phyloP scores from a whole-genome alignment of 768 basidiomycete species.

The Lentinula sp. region DNA sequence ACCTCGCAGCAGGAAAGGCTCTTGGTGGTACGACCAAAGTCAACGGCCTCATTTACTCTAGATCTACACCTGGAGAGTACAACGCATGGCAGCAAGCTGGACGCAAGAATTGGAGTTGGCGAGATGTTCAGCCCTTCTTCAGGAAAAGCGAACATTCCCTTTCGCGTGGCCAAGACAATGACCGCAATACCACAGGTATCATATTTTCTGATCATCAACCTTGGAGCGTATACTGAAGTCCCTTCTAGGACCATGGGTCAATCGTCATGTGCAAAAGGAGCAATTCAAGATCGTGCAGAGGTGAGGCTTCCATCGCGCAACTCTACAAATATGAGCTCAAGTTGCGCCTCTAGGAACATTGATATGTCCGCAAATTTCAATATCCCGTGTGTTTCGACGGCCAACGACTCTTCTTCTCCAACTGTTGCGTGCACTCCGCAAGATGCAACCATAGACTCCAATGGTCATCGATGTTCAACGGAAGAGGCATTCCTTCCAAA shows the following conservation, averaged over 20 bases:
- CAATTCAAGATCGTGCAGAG: slow-evolving; percentile 6
- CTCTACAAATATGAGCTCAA: too few species aligned
- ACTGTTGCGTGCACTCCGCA: slow-evolving; percentile 12
- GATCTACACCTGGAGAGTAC: slow-evolving; percentile 21
- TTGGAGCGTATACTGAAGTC: too few species aligned
- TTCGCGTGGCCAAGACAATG: not conserved
- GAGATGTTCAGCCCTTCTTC: slow-evolving; percentile 20
- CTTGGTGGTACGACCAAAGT: slow-evolving; percentile 23
- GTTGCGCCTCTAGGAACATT: slow-evolving; percentile 4
- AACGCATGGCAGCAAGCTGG: slow-evolving; percentile 20
- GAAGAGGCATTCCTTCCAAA: slow-evolving; percentile 17
- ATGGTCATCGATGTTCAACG: slow-evolving; percentile 15
- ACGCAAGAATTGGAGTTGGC: slow-evolving; percentile 21
- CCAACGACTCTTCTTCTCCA: slow-evolving; percentile 16
- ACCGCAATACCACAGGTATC: slow-evolving; percentile 8
- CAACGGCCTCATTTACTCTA: slow-evolving; percentile 22
- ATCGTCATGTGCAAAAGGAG: slow-evolving; percentile 3
- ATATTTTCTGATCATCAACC: not conserved
- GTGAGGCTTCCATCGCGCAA: not conserved
- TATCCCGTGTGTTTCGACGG: slow-evolving; percentile 12
- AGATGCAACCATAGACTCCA: slow-evolving; percentile 15
- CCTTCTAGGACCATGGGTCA: slow-evolving; percentile 14
- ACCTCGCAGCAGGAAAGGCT: slow-evolving; percentile 17
- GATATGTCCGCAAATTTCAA: slow-evolving; percentile 11
- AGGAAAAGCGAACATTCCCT: slow-evolving; percentile 15